phyloP scores from a whole-genome alignment of 495 filamentous ascomycete genomes.

The Talaromyces trachyspermus region DNA sequence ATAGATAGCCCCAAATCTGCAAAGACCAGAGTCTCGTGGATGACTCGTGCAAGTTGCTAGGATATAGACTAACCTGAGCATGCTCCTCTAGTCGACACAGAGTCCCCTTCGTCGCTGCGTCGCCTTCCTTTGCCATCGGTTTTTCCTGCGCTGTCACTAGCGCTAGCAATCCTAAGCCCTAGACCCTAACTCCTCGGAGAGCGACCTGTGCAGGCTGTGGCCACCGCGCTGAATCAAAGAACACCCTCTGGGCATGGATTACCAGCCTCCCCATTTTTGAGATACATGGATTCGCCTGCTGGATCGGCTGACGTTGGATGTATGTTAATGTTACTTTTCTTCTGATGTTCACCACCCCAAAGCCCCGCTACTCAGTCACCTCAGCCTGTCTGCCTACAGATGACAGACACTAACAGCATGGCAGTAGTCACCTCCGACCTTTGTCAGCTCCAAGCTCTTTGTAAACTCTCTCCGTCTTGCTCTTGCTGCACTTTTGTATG shows the following conservation, averaged over 20 bases:
- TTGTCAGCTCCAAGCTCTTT: too few relatives aligned
- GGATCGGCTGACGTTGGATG: neutral
- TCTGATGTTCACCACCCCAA: neutral
- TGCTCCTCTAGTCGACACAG: too few relatives aligned
- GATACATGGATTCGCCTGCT: neutral
- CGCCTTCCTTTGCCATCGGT: neutral
- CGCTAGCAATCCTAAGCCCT: constrained; percentile 4
- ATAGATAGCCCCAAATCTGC: too few relatives aligned
- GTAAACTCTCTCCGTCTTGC: neutral
- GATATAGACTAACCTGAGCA: too few relatives aligned
- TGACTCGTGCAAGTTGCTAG: too few relatives aligned
- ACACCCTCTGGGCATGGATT: neutral
- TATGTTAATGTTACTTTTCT: constrained; percentile 1
- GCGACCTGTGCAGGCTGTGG: too few relatives aligned
- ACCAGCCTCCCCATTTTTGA: neutral
- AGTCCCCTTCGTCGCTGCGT: neutral
- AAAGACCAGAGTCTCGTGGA: too few relatives aligned
- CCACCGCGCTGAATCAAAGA: neutral
- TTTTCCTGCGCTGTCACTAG: neutral
- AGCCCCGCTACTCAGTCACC: too few relatives aligned
- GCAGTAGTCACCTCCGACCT: too few relatives aligned
- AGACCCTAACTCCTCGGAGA: constrained; percentile 8
- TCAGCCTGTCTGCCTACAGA: constrained; percentile 1
- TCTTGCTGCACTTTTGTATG: neutral
- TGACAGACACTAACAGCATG: neutral